These are phyloP conservation scores for Calocera cornea DNA, from an alignment of 768 basidiomycete species.

Conservation along the genomic window DNA sequence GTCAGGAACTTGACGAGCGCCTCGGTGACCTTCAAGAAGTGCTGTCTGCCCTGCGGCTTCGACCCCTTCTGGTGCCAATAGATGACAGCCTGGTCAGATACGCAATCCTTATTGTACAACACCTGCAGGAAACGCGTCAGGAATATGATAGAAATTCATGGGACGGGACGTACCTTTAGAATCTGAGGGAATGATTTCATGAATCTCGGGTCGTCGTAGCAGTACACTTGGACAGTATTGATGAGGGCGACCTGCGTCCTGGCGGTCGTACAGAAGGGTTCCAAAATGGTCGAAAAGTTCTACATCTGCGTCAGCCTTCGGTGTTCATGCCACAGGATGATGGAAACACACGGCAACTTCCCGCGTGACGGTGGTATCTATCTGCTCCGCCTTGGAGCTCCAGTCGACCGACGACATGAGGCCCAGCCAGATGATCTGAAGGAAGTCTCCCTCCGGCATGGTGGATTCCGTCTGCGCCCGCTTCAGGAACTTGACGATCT, in stretches of 20 bases:
- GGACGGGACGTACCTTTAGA: conserved; percentile 47
- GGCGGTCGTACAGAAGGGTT: conserved; percentile 76
- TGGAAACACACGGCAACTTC: conserved; percentile 60
- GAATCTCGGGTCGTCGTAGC: conserved; percentile 90
- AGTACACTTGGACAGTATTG: conserved; percentile 89
- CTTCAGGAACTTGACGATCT: conserved; percentile 71
- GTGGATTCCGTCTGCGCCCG: conserved; percentile 57
- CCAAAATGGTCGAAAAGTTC: conserved; percentile 74
- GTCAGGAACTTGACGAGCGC: conserved; percentile 90
- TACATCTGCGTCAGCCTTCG: conserved; percentile 23
- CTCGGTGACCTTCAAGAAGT: conserved; percentile 82
- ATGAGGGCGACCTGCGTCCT: conserved; percentile 90
- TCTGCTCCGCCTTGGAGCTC: conserved; percentile 80
- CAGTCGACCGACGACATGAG: conserved; percentile 80
- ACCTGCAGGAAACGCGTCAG: conserved; percentile 38
- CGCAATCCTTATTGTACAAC: conserved; percentile 89
- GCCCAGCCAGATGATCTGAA: conserved; percentile 84
- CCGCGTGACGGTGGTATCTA: conserved; percentile 74
- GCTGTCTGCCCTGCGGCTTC: conserved; percentile 86
- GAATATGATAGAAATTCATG: not conserved
- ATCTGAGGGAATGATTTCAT: conserved; percentile 93
- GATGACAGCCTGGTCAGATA: conserved; percentile 90
- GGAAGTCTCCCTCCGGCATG: conserved; percentile 74
- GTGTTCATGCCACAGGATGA: not conserved
- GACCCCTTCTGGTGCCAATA: conserved; percentile 98